Percentiles rank a stretch among this genome's conserved stretches.
phyloP scores from a whole-genome alignment of 768 basidiomycete species.

The Trametes cubensis region DNA sequence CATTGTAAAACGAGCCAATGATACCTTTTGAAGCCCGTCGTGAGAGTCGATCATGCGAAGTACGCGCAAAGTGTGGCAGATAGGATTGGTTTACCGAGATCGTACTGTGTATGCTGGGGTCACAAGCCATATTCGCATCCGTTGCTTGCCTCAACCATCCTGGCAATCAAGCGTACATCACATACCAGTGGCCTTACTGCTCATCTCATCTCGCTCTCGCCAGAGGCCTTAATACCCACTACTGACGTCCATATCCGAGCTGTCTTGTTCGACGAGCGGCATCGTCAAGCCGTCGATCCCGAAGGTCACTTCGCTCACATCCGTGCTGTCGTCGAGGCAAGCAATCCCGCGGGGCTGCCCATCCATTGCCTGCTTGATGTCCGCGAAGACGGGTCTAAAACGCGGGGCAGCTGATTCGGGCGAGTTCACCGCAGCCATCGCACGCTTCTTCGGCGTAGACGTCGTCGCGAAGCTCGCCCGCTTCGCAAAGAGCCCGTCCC shows the following conservation, averaged over 20 bases:
- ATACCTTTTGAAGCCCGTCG: not conserved
- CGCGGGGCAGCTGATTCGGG: slow-evolving; percentile 9
- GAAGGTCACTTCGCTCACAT: slow-evolving; percentile 22
- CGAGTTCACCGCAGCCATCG: slow-evolving; percentile 11
- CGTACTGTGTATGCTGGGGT: not conserved
- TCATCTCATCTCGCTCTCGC: not conserved
- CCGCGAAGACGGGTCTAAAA: slow-evolving; percentile 11
- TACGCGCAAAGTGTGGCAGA: no score
- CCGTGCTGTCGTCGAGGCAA: not conserved
- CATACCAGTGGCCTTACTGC: not conserved
- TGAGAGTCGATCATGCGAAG: not conserved
- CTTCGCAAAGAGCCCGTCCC: slow-evolving; percentile 3
- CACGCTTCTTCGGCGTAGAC: slow-evolving; percentile 30
- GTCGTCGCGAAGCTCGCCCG: slow-evolving; percentile 26
- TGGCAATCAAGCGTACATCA: not conserved
- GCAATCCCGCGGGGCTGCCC: not conserved
- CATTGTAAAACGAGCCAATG: not conserved
- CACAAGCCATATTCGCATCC: not conserved
- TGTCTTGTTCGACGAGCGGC: slow-evolving; percentile 2
- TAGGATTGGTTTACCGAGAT: no score
- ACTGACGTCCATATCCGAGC: slow-evolving; percentile 13
- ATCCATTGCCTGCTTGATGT: not conserved
- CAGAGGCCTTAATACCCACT: not conserved
- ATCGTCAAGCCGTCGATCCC: slow-evolving; percentile 26
- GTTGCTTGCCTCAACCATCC: not conserved